Evolutionary conservation across 352 stramenopile genomes (phyloP), one percentile per base, ranked within the genome.

Genomic region (Phytophthora cryptogea): DNA sequence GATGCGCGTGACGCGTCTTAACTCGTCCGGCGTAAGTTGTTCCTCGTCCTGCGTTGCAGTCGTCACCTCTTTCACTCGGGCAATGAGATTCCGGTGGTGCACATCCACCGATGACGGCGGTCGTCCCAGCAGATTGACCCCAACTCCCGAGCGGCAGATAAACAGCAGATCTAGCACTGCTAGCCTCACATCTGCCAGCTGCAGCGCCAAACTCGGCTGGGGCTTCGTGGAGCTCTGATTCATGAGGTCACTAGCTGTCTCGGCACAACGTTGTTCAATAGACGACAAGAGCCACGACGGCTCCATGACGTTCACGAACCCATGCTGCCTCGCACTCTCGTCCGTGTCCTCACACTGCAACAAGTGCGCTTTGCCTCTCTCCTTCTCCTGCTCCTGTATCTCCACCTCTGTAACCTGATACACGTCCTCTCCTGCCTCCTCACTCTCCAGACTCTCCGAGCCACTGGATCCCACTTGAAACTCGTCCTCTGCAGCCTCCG

Each of bases 281-380:
- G 78, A 89, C n/a, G 76, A 65, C 35, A 92, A 59, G 13, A 92
- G 65, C 83, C 83, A 92, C 59, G 80, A 82, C 31, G 75, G 54
- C 42, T 89, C 61, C 83, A 92, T 90, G 26, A 89, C 70, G 56
- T 92, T 72, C n/a, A 92, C 80, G 48, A 90, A 89, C 3, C 70
- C 68, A 52, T 75, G 68, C 2, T 70, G 54, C 2, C 11, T 27
- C 9, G 54, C 47, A 5, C 10, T 46, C 0, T 63, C 37, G 0
- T 44, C 39, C 0, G 63, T 46, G 0, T 63, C 48, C 7, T 39
- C 31, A 20, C 49, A 14, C 43, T 55, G 51, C 26, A 63, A 37
- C 31, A 66, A 56, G 26, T 50, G 50, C 3, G 6, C 26, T 11
- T 14, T n/a, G 4, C 23, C 7, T 23, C 10, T n/a, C 2, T 55